Evolutionary conservation across 768 basidiomycete genomes (phyloP), one percentile per base, ranked within the genome.

Genomic region (Mycena haematopus): DNA sequence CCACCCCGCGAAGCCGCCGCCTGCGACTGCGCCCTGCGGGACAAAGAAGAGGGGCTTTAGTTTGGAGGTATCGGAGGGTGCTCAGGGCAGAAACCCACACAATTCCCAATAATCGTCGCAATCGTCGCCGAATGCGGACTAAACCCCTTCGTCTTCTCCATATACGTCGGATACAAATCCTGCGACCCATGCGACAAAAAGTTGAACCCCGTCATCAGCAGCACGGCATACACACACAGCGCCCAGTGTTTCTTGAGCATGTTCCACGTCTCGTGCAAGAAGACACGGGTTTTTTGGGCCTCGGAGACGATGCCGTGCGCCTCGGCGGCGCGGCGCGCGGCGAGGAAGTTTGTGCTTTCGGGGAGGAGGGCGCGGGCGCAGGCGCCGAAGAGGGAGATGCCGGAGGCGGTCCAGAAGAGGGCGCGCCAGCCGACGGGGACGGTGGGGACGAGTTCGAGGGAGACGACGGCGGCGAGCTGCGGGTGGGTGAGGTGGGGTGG

Each of bases 171-270:
- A 71, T 88, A 89, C 29, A 86, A 65, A 72, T 87, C 85, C 76
- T 82, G 58, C 7, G 62, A 65, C 50, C 89, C 90, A 72, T 91
- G 90, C 10, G 87, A 86, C 62, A 90, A 79, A 76, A 92, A 90
- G 72, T 89, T 91, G 80, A 91, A 90, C 5, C 86, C 86, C 86
- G 88, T 87, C 90, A 95, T 91, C 60, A 95, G 82, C 52, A 94
- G 76, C 21, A 95, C 82, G 1, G 91, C 90, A 69, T 95, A 96
- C 53, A 95, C 86, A 71, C 90, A 93, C 36, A 91, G 73, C 14
- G 87, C 66, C 94, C 93, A 96, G 71, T 97, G 92, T 15, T 70
- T 75, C 40, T 85, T 92, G 42, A 96, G 76, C 93, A 96, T 96
- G 55, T 77, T 78, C 60, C 82, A 80, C 0, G 86, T 86, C 74